Evolutionary conservation across 257 asterid species (phyloP).

Genomic region (Fraxinus quadrangulata): DNA sequence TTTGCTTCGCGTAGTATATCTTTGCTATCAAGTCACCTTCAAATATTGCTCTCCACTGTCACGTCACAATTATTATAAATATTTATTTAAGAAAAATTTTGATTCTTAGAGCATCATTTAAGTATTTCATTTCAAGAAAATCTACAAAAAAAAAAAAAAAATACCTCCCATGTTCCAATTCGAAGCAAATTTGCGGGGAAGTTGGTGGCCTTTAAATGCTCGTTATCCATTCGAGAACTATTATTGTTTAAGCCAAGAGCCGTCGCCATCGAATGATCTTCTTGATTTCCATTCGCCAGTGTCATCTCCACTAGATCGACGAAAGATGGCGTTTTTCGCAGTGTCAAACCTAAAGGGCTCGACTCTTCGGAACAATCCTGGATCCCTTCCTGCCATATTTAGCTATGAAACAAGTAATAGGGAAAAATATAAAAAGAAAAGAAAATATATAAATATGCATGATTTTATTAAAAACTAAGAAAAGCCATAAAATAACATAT

Average conservation of each 20-base stretch:
- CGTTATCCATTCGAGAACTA: slow-evolving; percentile 17
- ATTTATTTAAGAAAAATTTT: too few relatives aligned
- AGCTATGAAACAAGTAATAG: not conserved
- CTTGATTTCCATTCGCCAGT: not conserved
- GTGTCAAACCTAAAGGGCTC: slow-evolving; percentile 27
- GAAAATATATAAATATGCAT: not conserved
- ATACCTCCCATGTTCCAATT: slow-evolving; percentile 53
- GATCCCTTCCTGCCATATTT: not conserved
- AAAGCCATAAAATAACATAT: too few relatives aligned
- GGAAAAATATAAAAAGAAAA: too few relatives aligned
- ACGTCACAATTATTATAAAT: not conserved
- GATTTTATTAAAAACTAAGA: too few relatives aligned
- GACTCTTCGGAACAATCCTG: not conserved
- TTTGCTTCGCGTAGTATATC: slow-evolving; percentile 40
- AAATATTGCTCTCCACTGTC: slow-evolving; percentile 24
- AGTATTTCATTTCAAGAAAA: not conserved
- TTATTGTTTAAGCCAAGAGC: not conserved
- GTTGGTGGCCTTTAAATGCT: slow-evolving; percentile 50
- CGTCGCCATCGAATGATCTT: not conserved
- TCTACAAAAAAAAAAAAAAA: too few relatives aligned
- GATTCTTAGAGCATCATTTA: not conserved
- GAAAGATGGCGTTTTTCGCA: slow-evolving; percentile 31
- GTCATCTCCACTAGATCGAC: slow-evolving; percentile 10
- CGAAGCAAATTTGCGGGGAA: slow-evolving; percentile 25
- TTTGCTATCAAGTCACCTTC: slow-evolving; percentile 48